Base-by-base conservation (phyloP, 768 basidiomycete genomes). In the Pilatotrama ljubarskyi region DNA sequence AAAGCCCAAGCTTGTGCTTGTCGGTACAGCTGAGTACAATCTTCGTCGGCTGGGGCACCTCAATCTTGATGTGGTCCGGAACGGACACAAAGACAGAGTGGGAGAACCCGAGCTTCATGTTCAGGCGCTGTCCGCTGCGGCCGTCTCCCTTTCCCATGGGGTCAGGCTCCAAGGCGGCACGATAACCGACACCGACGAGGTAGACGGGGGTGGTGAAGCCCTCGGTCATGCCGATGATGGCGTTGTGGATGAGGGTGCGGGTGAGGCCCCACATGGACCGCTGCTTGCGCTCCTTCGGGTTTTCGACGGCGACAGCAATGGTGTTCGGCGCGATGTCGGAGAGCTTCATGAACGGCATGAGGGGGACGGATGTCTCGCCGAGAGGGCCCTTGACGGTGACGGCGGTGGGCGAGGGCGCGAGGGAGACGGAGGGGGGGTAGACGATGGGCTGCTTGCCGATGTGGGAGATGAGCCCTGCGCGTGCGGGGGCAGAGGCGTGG, bases 211-310 rank as follows among this genome's bases (percentile, higher is more conserved):
- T 80, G 0, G 81, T 82, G 76, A 92, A 98, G 4, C 95, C 95
- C 59, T 87, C 83, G 5, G 92, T 90, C 80, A 98, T 93, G 42
- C 96, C 96, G 14, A 77, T 80, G 63, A 99, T 84, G 15, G 95
- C 95, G 71, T 98, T 98, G 64, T 82, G 78, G 71, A 98, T 91
- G 64, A 95, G 81, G 0, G 94, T 90, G 53, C 95, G 86, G 14
- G 93, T 95, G 44, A 92, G 85, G n/a, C 96, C 96, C 95, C 96
- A 98, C 82, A 92, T 88, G 58, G 88, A 84, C 42, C 92, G 85
- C 73, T 98, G 95, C 52, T 84, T 76, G 72, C 92, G 90, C 51
- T 84, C 70, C 41, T 80, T 77, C 1, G 88, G 78, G 67, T 93
- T 80, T 64, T 88, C 81, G 18, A 83, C 77, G 24, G 70, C 44